Conservation (phyloP, 129 eudicot genomes). For the Chrysanthemum lavandulifolium region DNA sequence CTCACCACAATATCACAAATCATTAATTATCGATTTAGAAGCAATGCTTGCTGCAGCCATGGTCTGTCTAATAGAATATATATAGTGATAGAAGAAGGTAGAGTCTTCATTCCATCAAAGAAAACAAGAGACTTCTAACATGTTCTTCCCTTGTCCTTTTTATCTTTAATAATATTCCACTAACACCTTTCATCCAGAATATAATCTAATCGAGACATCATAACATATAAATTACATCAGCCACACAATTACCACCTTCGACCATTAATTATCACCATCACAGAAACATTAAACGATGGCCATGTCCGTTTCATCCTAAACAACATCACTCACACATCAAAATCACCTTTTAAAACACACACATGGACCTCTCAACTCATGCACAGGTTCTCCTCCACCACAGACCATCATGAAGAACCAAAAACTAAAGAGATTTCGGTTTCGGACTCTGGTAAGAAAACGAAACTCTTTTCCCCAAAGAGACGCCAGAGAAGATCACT, state of each 20-base stretch:
- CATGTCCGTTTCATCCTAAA: slow-evolving; percentile 60
- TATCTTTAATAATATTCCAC: neutral
- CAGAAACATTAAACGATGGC: slow-evolving; percentile 37
- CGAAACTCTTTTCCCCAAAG: slow-evolving; percentile 34
- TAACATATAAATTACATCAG: neutral
- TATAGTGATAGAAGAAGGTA: slow-evolving; percentile 25
- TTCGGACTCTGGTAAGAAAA: slow-evolving; percentile 43
- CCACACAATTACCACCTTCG: too few species aligned
- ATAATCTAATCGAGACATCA: neutral
- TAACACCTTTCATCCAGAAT: too few species aligned
- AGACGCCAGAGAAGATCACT: slow-evolving; percentile 38
- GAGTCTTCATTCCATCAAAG: slow-evolving; percentile 9
- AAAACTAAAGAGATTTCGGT: slow-evolving; percentile 39
- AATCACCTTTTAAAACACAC: slow-evolving; percentile 28
- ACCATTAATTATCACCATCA: too few species aligned
- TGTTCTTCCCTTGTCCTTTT: slow-evolving; percentile 13
- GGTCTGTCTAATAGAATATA: too few species aligned
- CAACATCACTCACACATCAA: slow-evolving; percentile 27
- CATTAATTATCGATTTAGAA: too few species aligned
- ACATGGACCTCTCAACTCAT: slow-evolving; percentile 45
- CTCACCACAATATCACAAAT: too few species aligned
- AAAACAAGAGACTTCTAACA: slow-evolving; percentile 41
- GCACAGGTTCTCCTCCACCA: slow-evolving; percentile 36
- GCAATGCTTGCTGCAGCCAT: too few species aligned
- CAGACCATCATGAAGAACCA: slow-evolving; percentile 16